These are phyloP conservation scores for Salix exigua DNA, from an alignment of 345 rosid species.

Conservation along the genomic window DNA sequence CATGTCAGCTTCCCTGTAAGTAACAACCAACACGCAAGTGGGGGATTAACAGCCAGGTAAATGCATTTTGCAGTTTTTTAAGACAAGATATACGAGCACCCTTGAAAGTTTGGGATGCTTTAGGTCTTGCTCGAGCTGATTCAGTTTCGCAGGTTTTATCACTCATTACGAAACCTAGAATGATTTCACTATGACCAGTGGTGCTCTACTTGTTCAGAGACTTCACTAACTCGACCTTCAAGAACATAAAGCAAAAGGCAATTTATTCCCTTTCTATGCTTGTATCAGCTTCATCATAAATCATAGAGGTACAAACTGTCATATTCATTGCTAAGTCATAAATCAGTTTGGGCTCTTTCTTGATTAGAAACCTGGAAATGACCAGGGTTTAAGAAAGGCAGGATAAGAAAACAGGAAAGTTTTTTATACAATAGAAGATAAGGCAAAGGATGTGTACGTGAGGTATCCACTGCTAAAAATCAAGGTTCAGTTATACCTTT, in stretches of 20 bases:
- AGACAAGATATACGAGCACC: too few relatives aligned
- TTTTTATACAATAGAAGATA: background rate
- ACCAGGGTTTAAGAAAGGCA: background rate
- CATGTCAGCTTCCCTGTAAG: constrained; percentile 77
- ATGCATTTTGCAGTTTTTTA: too few relatives aligned
- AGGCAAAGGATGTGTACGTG: background rate
- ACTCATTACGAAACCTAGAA: background rate
- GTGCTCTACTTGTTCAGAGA: background rate
- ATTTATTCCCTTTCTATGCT: background rate
- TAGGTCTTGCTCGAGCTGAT: background rate
- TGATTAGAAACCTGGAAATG: background rate
- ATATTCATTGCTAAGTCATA: background rate
- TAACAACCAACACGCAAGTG: too few relatives aligned
- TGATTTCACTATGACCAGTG: background rate
- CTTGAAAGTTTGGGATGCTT: too few relatives aligned
- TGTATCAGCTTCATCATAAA: background rate
- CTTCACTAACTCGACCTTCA: background rate
- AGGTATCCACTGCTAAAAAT: background rate
- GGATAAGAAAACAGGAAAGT: background rate
- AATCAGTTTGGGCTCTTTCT: background rate
- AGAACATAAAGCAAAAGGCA: background rate
- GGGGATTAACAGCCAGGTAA: too few relatives aligned
- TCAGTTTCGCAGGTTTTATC: background rate
- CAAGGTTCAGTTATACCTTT: constrained; percentile 36
- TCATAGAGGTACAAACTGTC: background rate